Evolutionary conservation across 768 basidiomycete species (phyloP).

Genomic region (Russula olivacea): DNA sequence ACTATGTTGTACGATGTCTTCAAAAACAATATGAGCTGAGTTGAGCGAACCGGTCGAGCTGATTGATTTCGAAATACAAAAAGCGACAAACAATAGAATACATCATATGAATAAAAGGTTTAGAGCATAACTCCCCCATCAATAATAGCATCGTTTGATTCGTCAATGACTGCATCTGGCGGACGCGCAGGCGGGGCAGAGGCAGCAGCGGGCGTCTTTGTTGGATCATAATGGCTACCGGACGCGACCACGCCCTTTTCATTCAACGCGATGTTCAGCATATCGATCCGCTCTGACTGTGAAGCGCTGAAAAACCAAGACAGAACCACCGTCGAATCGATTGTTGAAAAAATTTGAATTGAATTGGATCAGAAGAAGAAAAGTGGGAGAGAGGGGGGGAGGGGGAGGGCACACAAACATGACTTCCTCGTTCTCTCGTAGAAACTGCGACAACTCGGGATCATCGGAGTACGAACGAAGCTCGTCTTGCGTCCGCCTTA

Average conservation of each 20-base stretch:
- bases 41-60: not conserved
- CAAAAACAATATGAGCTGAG: not conserved
- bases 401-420: conserved; percentile 43
- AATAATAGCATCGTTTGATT: not conserved
- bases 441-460: conserved; percentile 51
- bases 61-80: not conserved
- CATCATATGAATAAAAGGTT: not conserved
- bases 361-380: conserved; percentile 2
- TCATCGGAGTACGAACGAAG: conserved; percentile 51
- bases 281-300: conserved; percentile 68
- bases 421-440: conserved; percentile 65
- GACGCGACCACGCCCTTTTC: conserved; percentile 46
- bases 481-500: conserved; percentile 55
- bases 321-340: not conserved
- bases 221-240: conserved; percentile 41
- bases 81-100: not conserved
- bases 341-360: not conserved
- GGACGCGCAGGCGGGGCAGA: not conserved
- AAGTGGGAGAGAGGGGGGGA: not conserved
- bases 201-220: not conserved
- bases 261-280: conserved; percentile 58
- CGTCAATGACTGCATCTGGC: not conserved
- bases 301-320: conserved; percentile 46
- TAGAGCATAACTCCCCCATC: conserved; percentile 22
- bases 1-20: not conserved